Base-by-base conservation (phyloP, 345 rosid species). In the Syzygium aromaticum region DNA sequence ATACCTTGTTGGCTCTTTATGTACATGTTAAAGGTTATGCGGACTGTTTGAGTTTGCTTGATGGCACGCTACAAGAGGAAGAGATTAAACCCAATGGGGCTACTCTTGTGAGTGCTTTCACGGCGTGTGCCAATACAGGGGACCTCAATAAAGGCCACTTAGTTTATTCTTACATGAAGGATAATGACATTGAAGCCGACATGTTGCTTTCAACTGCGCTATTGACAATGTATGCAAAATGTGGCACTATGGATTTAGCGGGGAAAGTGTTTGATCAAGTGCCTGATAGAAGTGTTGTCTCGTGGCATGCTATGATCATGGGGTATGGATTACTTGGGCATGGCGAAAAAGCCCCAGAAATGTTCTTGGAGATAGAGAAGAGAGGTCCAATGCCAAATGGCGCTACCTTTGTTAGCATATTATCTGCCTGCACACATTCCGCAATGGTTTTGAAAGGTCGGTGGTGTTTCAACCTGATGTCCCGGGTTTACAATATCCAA, bases 361-460 rank as follows among this genome's bases (percentile, higher is more conserved):
- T 93, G 91, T 86, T 95, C 91, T n/a, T 91, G 28, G 91, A 91
- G 86, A 90, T 93, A 93, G 95, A 88, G 86, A 91, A 90, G 87
- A 86, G 89, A 67, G 91, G 95, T 64, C 85, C 89, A 21, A 57
- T 40, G 57, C 93, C 94, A 9, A 90, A 94, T 89, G 91, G 86
- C 85, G 91, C 93, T 85, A 93, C 95, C 89, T 92, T 93, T 87
- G 87, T 93, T 51, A 88, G 96, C 59, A 78, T 91, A 86, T 88
- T 94, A 85, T 94, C 95, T 80, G 94, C 95, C 2, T 95, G 95
- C 83, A 86, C 87, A 59, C 88, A 86, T 73, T 89, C 93, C 0
- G 94, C 93, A 86, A 90, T 94, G 85, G 88, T 94, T 88, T 87
- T 93, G 43, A 95, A 94, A 93, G 97, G 95, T 84, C 92, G 96